These are phyloP conservation scores for Phytophthora pseudosyringae DNA, from an alignment of 352 stramenopile species.

Conservation along the genomic window DNA sequence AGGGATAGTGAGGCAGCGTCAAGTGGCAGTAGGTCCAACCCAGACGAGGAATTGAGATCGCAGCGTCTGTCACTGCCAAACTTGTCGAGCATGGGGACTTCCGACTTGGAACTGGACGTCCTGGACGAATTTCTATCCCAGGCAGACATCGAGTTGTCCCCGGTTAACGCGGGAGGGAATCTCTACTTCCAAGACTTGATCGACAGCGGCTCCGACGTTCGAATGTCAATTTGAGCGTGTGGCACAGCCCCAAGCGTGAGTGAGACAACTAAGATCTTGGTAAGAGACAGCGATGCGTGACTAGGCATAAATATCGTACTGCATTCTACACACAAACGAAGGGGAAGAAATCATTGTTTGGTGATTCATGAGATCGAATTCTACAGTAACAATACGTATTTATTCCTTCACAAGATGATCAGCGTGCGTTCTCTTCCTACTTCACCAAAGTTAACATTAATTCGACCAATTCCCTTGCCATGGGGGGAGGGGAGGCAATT, in stretches of 20 bases:
- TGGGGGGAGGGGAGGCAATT: no score
- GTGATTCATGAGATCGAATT: no score
- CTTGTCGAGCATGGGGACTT: slow-evolving; percentile 4
- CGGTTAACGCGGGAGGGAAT: not conserved
- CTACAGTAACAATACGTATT: no score
- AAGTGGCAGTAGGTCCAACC: not conserved
- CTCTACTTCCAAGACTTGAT: not conserved
- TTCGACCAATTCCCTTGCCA: no score
- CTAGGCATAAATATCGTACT: no score
- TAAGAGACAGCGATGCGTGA: no score
- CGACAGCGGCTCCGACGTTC: not conserved
- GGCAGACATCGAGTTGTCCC: slow-evolving; percentile 23
- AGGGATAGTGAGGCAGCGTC: slow-evolving; percentile 37
- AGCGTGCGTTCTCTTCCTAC: no score
- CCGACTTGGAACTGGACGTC: slow-evolving; percentile 25
- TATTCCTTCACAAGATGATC: no score
- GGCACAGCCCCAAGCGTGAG: not conserved
- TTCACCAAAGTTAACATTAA: no score
- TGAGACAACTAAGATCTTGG: not conserved
- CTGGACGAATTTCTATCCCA: slow-evolving; percentile 38
- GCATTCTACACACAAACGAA: no score
- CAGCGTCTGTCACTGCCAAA: slow-evolving; percentile 27
- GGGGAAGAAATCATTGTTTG: no score
- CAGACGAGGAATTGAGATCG: slow-evolving; percentile 25
- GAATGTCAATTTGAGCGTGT: slow-evolving; percentile 1